A percentile compares a stretch with the other conserved stretches of the same genome.
Conservation (phyloP, 805 yeast genomes). For the Cyberlindnera galapagoensis region DNA sequence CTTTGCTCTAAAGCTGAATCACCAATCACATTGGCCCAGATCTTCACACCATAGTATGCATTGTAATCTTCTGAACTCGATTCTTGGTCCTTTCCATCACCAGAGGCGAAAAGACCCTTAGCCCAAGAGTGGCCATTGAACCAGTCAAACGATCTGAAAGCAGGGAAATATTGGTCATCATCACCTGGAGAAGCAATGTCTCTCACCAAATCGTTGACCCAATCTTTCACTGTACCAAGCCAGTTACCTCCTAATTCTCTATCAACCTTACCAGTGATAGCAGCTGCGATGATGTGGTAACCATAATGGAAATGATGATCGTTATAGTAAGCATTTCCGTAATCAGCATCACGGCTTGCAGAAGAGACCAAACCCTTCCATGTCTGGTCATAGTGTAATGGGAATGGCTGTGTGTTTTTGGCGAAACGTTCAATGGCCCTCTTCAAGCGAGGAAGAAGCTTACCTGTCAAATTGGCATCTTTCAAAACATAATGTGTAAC, state of each 20-base stretch:
- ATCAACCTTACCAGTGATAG: slow-evolving; percentile 55
- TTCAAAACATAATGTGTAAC: slow-evolving; percentile 61
- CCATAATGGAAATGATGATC: slow-evolving; percentile 79
- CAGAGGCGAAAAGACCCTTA: slow-evolving; percentile 60
- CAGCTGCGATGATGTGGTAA: slow-evolving; percentile 66
- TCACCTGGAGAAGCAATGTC: slow-evolving; percentile 59
- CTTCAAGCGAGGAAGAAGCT: slow-evolving; percentile 53
- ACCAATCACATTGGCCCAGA: slow-evolving; percentile 54
- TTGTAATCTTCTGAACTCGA: slow-evolving; percentile 72
- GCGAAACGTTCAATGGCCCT: slow-evolving; percentile 65
- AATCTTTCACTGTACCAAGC: slow-evolving; percentile 42
- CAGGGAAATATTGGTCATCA: slow-evolving; percentile 55
- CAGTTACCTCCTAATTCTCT: slow-evolving; percentile 42
- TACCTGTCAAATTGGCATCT: slow-evolving; percentile 44
- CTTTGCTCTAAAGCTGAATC: slow-evolving; percentile 47
- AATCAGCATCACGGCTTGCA: slow-evolving; percentile 56
- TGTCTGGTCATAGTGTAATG: slow-evolving; percentile 69
- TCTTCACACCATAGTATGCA: slow-evolving; percentile 59
- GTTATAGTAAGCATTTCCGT: slow-evolving; percentile 64
- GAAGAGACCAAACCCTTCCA: slow-evolving; percentile 78
- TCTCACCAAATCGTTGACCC: slow-evolving; percentile 55
- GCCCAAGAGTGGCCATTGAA: slow-evolving; percentile 78
- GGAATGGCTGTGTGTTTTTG: slow-evolving; percentile 59
- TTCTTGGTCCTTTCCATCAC: slow-evolving; percentile 76
- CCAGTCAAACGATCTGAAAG: slow-evolving; percentile 67